Percentiles rank a stretch among this genome's conserved stretches.
These are phyloP conservation scores for Wallacemonas sp. DNA, from an alignment of 208 protist genomes.

Conservation along the genomic window DNA sequence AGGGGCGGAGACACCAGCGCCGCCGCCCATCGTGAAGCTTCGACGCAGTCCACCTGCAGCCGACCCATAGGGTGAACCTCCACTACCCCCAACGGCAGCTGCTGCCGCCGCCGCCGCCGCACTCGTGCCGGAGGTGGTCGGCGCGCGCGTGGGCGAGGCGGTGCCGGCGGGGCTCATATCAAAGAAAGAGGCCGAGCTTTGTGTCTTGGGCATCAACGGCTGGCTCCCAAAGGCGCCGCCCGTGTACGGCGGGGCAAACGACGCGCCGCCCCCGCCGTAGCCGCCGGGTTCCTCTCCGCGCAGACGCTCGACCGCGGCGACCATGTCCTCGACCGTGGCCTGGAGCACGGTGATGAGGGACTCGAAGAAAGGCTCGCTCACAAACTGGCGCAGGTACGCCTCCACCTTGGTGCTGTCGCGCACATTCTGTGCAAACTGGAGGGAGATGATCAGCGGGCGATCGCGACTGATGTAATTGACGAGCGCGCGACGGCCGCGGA, in stretches of 20 bases:
- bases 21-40: background rate
- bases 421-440: conserved; percentile 74
- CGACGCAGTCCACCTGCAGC: background rate
- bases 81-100: background rate
- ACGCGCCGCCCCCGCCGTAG: no score
- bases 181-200: conserved; percentile 15
- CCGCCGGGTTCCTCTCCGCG: no score
- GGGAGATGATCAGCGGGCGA: conserved; percentile 41
- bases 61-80: no score
- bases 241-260: no score
- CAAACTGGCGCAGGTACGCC: conserved; percentile 63
- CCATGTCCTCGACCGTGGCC: conserved; percentile 34
- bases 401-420: conserved; percentile 56
- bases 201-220: background rate
- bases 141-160: background rate
- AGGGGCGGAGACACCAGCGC: conserved; percentile 4
- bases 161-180: background rate
- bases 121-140: background rate
- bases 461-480: conserved; percentile 5
- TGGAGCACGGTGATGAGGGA: conserved; percentile 31
- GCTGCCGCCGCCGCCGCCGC: no score
- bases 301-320: conserved; percentile 30
- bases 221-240: background rate
- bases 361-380: conserved; percentile 62
- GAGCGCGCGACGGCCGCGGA: conserved; percentile 16